Conservation (phyloP, 1,139 yeast species). For the Debaryomycetaceae sp. region DNA sequence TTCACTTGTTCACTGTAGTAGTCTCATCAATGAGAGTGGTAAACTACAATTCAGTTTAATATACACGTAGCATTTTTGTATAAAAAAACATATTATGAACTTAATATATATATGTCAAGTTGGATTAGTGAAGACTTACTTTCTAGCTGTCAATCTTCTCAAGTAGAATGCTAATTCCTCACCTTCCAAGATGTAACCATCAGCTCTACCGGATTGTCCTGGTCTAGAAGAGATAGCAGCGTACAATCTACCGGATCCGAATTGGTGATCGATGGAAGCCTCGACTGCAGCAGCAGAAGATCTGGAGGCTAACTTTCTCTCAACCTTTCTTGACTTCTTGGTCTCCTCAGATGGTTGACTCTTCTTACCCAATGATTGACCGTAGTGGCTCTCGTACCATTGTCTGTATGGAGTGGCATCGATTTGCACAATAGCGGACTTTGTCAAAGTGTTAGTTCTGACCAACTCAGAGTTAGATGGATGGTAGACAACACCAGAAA, state of each 20-base stretch:
- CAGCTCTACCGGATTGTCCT: slow-evolving; percentile 99
- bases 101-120: not conserved
- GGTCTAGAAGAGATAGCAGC: slow-evolving; percentile 99
- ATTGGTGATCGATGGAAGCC: slow-evolving; percentile 89
- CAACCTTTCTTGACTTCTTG: slow-evolving; percentile 75
- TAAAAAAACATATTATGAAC: not conserved
- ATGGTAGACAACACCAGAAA: slow-evolving; percentile 96
- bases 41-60: not conserved
- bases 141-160: slow-evolving; percentile 99
- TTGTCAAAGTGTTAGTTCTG: slow-evolving; percentile 99
- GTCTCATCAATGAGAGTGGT: not conserved
- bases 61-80: not conserved
- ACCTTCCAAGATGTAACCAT: slow-evolving; percentile 99
- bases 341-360: slow-evolving; percentile 50
- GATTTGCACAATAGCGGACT: slow-evolving; percentile 97
- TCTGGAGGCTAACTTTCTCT: slow-evolving; percentile 92
- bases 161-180: slow-evolving; percentile 99
- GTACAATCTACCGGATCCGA: slow-evolving; percentile 97
- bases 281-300: slow-evolving; percentile 81
- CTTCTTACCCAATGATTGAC: slow-evolving; percentile 82
- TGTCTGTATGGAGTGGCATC: slow-evolving; percentile 99
- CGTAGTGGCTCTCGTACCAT: slow-evolving; percentile 99
- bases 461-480: slow-evolving; percentile 99
- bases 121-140: slow-evolving; percentile 48
- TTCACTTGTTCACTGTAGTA: not conserved